A percentile compares a stretch with the other conserved stretches of the same genome.
These are phyloP conservation scores for Monosporozyma siamensis DNA, from an alignment of 805 yeast genomes.

Conservation along the genomic window DNA sequence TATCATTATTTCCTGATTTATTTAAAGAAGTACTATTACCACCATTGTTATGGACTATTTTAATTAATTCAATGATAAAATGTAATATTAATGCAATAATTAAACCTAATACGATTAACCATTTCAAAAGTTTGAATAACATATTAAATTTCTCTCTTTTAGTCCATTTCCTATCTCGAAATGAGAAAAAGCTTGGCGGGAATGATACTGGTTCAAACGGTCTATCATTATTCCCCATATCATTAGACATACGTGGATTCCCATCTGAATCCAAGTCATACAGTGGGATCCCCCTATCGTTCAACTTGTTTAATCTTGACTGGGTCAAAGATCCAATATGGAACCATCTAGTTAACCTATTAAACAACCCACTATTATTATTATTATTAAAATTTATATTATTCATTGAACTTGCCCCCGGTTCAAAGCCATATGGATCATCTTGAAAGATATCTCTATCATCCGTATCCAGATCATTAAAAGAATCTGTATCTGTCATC, in stretches of 20 bases:
- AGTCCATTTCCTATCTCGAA: not conserved
- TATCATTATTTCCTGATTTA: too few species aligned
- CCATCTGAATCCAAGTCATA: slow-evolving; percentile 17
- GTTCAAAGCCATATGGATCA: not conserved
- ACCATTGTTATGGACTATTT: not conserved
- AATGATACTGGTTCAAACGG: slow-evolving; percentile 4
- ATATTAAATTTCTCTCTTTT: not conserved
- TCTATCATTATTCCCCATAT: not conserved
- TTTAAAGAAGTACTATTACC: not conserved
- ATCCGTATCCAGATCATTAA: not conserved
- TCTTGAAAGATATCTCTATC: not conserved
- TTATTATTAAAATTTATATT: not conserved
- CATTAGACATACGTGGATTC: slow-evolving; percentile 3
- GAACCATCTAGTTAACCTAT: not conserved
- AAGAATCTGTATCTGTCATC: slow-evolving; percentile 1
- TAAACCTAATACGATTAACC: not conserved
- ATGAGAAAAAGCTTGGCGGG: too few species aligned
- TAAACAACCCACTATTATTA: not conserved
- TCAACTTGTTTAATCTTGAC: slow-evolving; percentile 1
- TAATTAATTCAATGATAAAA: not conserved
- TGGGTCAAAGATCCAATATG: not conserved
- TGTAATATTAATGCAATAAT: not conserved
- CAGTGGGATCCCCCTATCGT: slow-evolving; percentile 15
- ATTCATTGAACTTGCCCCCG: too few species aligned
- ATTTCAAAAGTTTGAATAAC: not conserved